Evolutionary conservation across 495 filamentous ascomycete genomes (phyloP).

Genomic region (Penicillium canescens): DNA sequence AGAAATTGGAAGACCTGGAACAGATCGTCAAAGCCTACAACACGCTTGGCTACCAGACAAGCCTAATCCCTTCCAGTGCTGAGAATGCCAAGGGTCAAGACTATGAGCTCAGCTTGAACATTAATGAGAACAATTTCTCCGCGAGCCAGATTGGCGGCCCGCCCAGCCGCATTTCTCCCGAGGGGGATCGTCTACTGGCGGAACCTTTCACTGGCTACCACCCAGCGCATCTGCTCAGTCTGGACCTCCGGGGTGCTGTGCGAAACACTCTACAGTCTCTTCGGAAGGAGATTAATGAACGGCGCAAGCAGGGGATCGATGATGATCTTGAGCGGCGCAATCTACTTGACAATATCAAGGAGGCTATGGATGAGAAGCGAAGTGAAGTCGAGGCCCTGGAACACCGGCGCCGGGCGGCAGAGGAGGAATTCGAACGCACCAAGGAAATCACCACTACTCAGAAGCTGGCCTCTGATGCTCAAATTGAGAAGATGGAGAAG

Average conservation of each 20-base stretch:
- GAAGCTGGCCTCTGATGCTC: conserved; percentile 81
- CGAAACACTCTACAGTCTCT: conserved; percentile 75
- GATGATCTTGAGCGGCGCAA: conserved; percentile 89
- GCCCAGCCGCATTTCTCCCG: conserved; percentile 46
- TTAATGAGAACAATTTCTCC: conserved; percentile 75
- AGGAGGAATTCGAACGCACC: conserved; percentile 91
- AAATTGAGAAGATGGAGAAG: conserved; percentile 98
- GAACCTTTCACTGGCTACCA: conserved; percentile 85
- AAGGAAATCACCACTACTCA: conserved; percentile 87
- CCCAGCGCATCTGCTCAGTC: conserved; percentile 79
- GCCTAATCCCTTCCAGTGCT: conserved; percentile 80
- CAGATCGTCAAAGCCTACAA: conserved; percentile 86
- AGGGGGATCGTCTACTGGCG: conserved; percentile 68
- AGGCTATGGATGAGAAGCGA: conserved; percentile 91
- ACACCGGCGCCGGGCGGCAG: conserved; percentile 77
- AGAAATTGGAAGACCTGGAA: conserved; percentile 86
- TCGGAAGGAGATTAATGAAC: conserved; percentile 84
- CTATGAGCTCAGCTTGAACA: conserved; percentile 77
- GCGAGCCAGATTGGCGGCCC: conserved; percentile 67
- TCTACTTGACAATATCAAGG: conserved; percentile 86
- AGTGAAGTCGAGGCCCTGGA: conserved; percentile 91
- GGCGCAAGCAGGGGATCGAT: conserved; percentile 77
- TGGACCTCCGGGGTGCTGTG: conserved; percentile 80
- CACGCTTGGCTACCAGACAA: conserved; percentile 88
- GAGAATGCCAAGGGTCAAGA: conserved; percentile 80